A percentile compares a stretch with the other conserved stretches of the same genome.
Conservation (phyloP, 108 stramenopile genomes). For the Parietichytrium sp. region DNA sequence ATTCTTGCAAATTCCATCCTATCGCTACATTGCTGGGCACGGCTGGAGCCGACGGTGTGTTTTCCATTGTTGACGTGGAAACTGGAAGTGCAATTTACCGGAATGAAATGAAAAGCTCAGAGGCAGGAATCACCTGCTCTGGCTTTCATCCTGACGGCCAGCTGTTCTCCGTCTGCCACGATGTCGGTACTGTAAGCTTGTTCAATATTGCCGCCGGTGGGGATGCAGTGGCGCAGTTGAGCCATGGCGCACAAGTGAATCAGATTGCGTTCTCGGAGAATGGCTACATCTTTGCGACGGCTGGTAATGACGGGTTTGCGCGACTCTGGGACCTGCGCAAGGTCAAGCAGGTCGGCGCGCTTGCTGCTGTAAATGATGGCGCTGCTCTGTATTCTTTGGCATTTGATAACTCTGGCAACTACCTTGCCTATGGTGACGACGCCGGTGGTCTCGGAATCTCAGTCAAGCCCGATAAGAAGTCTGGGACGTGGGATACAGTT, state of each 20-base stretch:
- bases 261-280: constrained; percentile 77
- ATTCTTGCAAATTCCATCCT: background rate
- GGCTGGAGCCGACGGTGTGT: background rate
- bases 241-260: constrained; percentile 62
- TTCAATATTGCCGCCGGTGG: constrained; percentile 43
- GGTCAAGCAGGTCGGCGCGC: background rate
- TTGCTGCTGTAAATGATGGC: background rate
- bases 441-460: background rate
- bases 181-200: background rate
- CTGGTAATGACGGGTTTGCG: constrained; percentile 54
- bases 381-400: background rate
- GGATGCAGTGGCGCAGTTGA: constrained; percentile 79
- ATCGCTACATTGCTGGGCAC: background rate
- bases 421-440: constrained; percentile 17
- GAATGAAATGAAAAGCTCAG: constrained; percentile 10
- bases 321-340: constrained; percentile 78
- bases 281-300: constrained; percentile 75
- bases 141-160: constrained; percentile 9
- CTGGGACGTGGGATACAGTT: background rate
- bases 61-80: background rate
- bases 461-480: constrained; percentile 34
- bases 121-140: background rate
- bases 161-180: background rate
- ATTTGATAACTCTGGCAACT: background rate
- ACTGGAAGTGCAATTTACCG: background rate